Percentiles rank a stretch among this genome's conserved stretches.
Conservation (phyloP, 768 basidiomycete species). For the Agaricus bisporus region DNA sequence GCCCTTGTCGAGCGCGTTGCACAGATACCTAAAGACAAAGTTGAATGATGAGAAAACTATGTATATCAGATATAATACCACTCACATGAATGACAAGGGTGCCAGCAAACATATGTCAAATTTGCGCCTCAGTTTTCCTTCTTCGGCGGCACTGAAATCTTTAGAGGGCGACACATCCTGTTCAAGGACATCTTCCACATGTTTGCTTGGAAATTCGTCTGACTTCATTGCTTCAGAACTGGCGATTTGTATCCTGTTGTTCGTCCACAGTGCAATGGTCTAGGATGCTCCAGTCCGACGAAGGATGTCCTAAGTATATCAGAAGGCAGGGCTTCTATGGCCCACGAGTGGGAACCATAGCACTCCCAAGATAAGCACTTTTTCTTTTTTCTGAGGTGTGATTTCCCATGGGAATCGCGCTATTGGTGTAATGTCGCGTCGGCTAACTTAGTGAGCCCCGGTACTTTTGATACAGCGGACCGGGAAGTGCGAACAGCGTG, state of each 20-base stretch:
- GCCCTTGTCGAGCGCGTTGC: constrained; percentile 44
- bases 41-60: neutral
- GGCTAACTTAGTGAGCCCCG: too few relatives aligned
- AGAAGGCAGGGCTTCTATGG: too few relatives aligned
- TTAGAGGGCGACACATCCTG: neutral
- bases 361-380: too few relatives aligned
- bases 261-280: too few relatives aligned
- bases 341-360: too few relatives aligned
- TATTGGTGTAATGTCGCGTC: too few relatives aligned
- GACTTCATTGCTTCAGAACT: neutral
- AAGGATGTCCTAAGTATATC: too few relatives aligned
- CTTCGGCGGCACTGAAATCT: constrained; percentile 17
- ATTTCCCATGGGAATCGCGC: too few relatives aligned
- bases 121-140: constrained; percentile 29
- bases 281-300: neutral
- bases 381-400: too few relatives aligned
- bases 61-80: neutral
- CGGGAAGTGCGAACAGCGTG: too few relatives aligned
- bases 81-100: constrained; percentile 38
- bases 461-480: too few relatives aligned
- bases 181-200: neutral
- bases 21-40: constrained; percentile 36
- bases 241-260: neutral
- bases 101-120: constrained; percentile 37
- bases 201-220: neutral